Evolutionary conservation across 2,329 filamentous ascomycete genomes (phyloP).

Genomic region (Fusarium pilosicola): DNA sequence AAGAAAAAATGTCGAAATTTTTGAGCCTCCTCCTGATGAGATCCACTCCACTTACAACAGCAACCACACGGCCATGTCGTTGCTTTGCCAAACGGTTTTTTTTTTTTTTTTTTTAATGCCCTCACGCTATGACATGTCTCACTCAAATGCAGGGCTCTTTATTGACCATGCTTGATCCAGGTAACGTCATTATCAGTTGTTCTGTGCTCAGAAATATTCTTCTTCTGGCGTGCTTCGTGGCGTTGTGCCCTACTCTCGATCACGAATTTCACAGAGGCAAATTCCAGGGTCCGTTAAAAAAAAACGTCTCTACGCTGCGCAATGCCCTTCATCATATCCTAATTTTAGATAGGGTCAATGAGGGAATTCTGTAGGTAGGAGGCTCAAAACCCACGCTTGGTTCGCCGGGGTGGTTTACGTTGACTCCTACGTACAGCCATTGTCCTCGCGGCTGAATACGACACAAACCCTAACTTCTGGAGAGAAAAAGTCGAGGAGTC

Average conservation of each 20-base stretch:
- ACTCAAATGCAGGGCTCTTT: constrained; percentile 18
- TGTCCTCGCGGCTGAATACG: constrained; percentile 3
- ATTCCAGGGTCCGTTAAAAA: not conserved
- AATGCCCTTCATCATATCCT: not conserved
- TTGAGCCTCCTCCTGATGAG: constrained; percentile 26
- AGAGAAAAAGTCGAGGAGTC: not conserved
- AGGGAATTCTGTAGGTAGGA: constrained; percentile 2
- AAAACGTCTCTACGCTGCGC: not conserved
- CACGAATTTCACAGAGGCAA: constrained; percentile 7
- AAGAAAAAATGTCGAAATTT: constrained; percentile 2
- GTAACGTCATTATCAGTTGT: constrained; percentile 2
- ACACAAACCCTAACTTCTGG: constrained; percentile 30
- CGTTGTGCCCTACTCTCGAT: constrained; percentile 29
- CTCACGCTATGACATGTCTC: constrained; percentile 27
- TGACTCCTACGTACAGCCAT: not conserved
- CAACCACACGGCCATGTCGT: not conserved
- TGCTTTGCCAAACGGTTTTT: constrained; percentile 18
- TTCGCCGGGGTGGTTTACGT: not conserved
- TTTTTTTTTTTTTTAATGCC: not conserved
- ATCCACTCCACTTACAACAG: constrained; percentile 16
- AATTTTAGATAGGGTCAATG: constrained; percentile 10
- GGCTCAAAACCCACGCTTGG: constrained; percentile 18
- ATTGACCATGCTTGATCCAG: not conserved
- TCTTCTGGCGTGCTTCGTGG: constrained; percentile 23
- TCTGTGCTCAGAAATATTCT: not conserved